Evolutionary conservation across 2,329 filamentous ascomycete genomes (phyloP), one percentile per base, ranked within the genome.

Genomic region (Botryotinia convoluta): DNA sequence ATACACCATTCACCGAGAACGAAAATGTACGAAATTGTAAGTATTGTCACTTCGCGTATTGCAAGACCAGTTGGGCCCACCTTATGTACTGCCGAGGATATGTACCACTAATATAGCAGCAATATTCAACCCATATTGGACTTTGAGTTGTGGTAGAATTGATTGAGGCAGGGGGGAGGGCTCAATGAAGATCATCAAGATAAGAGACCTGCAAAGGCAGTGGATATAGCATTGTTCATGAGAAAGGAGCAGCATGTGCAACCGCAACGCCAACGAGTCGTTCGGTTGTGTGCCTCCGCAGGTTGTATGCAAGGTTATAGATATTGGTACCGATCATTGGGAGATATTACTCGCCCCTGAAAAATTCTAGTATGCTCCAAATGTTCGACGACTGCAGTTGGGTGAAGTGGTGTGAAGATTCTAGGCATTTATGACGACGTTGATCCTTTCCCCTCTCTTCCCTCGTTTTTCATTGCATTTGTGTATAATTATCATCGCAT

Each of bases 281-380:
- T 26, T 37, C 37, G 37, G 18, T 9, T 44, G 37, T 69, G 48
- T 26, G 54, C 65, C 14, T 69, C 48, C 48, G 51, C 51, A 57
- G 65, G 35, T 57, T 69, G 18, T 69, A 69, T 69, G 65, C 35
- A 29, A 68, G 64, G 45, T 54, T 12, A 29, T 39, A 68, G 18
- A 68, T 39, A 2, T 68, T 45, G 45, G 64, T 68, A 68, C 26
- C 26, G 45, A 67, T 67, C 37, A n/a, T 51, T 67, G 64, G 32
- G 45, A 39, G 26, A 54, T 20, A 42, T 54, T 18, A 54, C 37
- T 68, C 45, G 35, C 20, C 64, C 64, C 64, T 37, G n/a, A 29
- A 22, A 16, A 68, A 48, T 9, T 48, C 7, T 48, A 65, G 62
- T 22, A 29, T 48, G 62, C 29, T 35, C 39, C 62, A 29, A 65